Conservation (phyloP, 106 monocot genomes). For the Platanthera guangdongensis region DNA sequence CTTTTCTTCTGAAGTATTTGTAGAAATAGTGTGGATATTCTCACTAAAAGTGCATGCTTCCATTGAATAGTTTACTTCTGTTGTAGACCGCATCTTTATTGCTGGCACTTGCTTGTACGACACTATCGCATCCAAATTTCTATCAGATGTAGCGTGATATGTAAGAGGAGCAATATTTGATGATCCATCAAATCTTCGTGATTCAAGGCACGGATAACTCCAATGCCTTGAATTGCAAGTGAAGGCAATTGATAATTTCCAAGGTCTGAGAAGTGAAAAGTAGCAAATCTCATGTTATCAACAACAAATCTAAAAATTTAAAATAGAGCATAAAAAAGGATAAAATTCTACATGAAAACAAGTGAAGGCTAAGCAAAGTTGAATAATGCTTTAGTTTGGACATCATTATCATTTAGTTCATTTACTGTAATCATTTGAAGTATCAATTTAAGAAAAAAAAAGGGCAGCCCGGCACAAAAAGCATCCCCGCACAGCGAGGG, state of each 20-base stretch:
- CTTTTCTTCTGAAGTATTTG: constrained; percentile 21
- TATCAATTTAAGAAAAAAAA: no score
- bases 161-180: neutral
- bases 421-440: no score
- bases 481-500: no score
- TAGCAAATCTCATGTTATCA: neutral
- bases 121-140: neutral
- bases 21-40: constrained; percentile 3
- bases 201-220: neutral
- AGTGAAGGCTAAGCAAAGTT: neutral
- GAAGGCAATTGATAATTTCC: neutral
- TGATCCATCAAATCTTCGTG: neutral
- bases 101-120: neutral
- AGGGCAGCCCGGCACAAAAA: no score
- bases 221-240: neutral
- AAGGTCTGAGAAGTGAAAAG: constrained; percentile 6
- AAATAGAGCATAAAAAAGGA: neutral
- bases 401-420: no score
- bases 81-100: neutral
- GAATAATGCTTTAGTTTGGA: neutral
- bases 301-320: neutral
- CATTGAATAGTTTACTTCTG: constrained; percentile 10
- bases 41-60: constrained; percentile 23
- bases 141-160: neutral
- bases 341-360: neutral